Evolutionary conservation across 163 green algal species (phyloP).

Genomic region (Trebouxiophyceae sp.): DNA sequence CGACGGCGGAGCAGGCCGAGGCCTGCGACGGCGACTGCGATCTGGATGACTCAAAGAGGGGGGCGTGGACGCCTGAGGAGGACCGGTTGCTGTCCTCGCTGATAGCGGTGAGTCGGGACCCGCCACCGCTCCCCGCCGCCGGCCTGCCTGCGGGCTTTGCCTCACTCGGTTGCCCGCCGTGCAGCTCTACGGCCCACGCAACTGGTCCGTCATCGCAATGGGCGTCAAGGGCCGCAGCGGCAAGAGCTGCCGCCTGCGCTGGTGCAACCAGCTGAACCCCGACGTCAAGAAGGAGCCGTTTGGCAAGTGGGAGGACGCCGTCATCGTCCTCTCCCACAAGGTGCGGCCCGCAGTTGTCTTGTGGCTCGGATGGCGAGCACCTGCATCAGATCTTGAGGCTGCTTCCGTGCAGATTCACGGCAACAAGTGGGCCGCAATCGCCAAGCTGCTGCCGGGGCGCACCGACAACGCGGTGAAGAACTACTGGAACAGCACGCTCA

Average conservation of each 20-base stretch:
- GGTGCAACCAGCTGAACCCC: slow-evolving; percentile 95
- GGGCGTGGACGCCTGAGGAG: slow-evolving; percentile 66
- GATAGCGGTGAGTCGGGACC: slow-evolving; percentile 31
- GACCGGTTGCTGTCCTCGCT: slow-evolving; percentile 50
- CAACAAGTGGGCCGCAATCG: slow-evolving; percentile 68
- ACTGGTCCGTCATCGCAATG: slow-evolving; percentile 68
- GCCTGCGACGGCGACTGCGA: not conserved
- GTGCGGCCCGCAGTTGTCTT: too few relatives aligned
- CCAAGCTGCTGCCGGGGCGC: slow-evolving; percentile 55
- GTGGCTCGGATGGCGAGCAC: slow-evolving; percentile 68
- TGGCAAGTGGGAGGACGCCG: slow-evolving; percentile 39
- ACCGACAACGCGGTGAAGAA: slow-evolving; percentile 89
- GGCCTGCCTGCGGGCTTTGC: too few relatives aligned
- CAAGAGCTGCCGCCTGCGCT: slow-evolving; percentile 86
- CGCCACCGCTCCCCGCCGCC: not conserved
- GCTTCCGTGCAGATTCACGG: slow-evolving; percentile 67
- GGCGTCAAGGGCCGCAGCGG: slow-evolving; percentile 57
- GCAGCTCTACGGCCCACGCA: slow-evolving; percentile 46
- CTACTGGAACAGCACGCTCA: slow-evolving; percentile 85
- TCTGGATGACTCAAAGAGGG: slow-evolving; percentile 48
- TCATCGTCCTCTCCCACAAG: slow-evolving; percentile 34
- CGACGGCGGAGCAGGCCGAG: not conserved
- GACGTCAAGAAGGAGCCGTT: slow-evolving; percentile 70
- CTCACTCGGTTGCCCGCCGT: not conserved
- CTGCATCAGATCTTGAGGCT: slow-evolving; percentile 73